Evolutionary conservation across 352 stramenopile genomes (phyloP).

Genomic region (Phytophthora agathidicida): DNA sequence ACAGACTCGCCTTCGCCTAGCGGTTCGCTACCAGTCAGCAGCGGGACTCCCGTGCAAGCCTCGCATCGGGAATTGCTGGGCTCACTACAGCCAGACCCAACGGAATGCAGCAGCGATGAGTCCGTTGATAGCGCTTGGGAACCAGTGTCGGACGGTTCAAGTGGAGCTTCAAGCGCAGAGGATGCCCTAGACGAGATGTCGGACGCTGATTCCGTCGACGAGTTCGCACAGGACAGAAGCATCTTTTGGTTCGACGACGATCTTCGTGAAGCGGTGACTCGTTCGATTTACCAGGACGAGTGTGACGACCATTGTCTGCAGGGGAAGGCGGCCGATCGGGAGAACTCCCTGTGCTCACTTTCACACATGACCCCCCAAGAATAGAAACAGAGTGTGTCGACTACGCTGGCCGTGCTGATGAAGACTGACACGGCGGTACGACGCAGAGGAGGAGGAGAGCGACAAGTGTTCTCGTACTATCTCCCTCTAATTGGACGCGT

Average conservation of each 20-base stretch:
- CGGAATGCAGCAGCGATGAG: too few species aligned
- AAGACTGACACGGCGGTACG: neutral
- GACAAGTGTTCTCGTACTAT: neutral
- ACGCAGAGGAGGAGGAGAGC: neutral
- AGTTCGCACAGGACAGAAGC: slow-evolving; percentile 1
- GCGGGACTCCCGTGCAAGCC: too few species aligned
- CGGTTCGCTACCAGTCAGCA: too few species aligned
- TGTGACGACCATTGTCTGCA: neutral
- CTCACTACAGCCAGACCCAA: too few species aligned
- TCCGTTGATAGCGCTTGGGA: too few species aligned
- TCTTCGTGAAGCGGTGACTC: neutral
- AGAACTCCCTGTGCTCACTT: neutral
- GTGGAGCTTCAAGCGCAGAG: too few species aligned
- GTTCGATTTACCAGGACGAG: neutral
- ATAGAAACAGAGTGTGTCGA: neutral
- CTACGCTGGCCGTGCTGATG: neutral
- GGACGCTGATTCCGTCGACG: too few species aligned
- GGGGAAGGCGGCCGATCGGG: neutral
- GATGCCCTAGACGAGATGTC: too few species aligned
- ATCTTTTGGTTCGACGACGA: neutral
- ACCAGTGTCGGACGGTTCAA: too few species aligned
- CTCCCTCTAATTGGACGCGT: neutral
- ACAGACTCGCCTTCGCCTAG: too few species aligned
- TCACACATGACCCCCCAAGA: neutral
- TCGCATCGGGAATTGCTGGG: too few species aligned